Percentiles rank a stretch among this genome's conserved stretches.
Conservation (phyloP, 106 monocot genomes). For the Dioscorea zingiberensis region DNA sequence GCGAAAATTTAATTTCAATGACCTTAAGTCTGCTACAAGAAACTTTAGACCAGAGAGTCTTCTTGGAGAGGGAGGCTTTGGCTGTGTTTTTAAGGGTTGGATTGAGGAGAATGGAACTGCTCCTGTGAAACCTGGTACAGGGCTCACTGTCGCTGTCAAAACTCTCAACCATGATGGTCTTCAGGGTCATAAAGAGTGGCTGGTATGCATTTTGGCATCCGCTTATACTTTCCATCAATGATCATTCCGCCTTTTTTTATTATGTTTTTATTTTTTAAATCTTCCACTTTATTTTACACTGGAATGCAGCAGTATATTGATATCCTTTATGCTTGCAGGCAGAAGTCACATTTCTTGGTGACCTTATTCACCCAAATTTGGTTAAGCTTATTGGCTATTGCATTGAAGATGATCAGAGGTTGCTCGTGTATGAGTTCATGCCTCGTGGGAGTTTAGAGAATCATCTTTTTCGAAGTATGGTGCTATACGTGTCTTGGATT, state of each 20-base stretch:
- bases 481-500: not conserved
- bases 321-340: slow-evolving; percentile 18
- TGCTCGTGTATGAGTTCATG: slow-evolving; percentile 43
- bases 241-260: not conserved
- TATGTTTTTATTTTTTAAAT: too few relatives aligned
- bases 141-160: slow-evolving; percentile 40
- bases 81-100: slow-evolving; percentile 49
- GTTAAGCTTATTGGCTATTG: slow-evolving; percentile 44
- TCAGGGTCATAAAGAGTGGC: slow-evolving; percentile 51
- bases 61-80: slow-evolving; percentile 47
- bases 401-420: slow-evolving; percentile 41
- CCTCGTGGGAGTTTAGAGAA: slow-evolving; percentile 44
- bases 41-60: slow-evolving; percentile 42
- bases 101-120: slow-evolving; percentile 49
- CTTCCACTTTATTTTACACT: not conserved
- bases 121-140: slow-evolving; percentile 48
- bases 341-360: slow-evolving; percentile 43
- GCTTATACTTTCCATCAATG: not conserved
- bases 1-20: slow-evolving; percentile 37
- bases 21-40: slow-evolving; percentile 31
- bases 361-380: slow-evolving; percentile 41
- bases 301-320: not conserved
- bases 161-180: slow-evolving; percentile 39
- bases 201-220: slow-evolving; percentile 12
- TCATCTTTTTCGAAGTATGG: slow-evolving; percentile 42